Evolutionary conservation across 805 yeast species (phyloP).

Genomic region (Lachancea lanzarotensis): DNA sequence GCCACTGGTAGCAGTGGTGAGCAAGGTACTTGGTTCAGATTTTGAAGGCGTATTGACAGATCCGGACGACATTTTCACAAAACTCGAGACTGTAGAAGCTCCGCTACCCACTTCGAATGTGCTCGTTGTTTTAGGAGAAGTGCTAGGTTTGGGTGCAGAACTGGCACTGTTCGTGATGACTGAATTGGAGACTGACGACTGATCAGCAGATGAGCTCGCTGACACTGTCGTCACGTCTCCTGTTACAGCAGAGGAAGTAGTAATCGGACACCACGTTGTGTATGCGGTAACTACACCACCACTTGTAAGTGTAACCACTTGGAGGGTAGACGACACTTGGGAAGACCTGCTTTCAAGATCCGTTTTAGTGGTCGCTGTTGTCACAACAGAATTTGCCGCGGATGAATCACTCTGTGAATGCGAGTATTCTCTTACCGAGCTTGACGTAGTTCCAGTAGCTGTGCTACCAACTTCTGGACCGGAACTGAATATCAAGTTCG

Average conservation of each 20-base stretch:
- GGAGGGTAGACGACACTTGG: conserved; percentile 1
- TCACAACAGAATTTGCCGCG: neutral
- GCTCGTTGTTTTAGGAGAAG: neutral
- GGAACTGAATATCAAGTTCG: neutral
- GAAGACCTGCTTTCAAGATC: neutral
- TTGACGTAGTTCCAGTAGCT: neutral
- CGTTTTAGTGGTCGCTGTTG: neutral
- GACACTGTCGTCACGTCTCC: neutral
- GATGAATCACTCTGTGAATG: neutral
- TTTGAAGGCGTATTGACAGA: too few relatives aligned
- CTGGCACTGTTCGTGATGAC: neutral
- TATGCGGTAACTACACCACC: conserved; percentile 10
- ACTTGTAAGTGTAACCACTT: conserved; percentile 7
- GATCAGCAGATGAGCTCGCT: neutral
- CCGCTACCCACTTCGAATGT: neutral
- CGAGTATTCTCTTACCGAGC: neutral
- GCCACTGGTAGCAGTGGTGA: too few relatives aligned
- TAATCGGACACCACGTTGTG: conserved; percentile 18
- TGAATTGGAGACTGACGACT: neutral
- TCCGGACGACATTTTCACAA: too few relatives aligned
- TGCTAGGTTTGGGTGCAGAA: neutral
- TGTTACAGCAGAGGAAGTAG: neutral
- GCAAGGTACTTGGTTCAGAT: too few relatives aligned
- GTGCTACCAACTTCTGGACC: neutral
- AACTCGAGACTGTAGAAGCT: neutral